Evolutionary conservation across 768 basidiomycete species (phyloP).

Genomic region (Termitomyces sp.): DNA sequence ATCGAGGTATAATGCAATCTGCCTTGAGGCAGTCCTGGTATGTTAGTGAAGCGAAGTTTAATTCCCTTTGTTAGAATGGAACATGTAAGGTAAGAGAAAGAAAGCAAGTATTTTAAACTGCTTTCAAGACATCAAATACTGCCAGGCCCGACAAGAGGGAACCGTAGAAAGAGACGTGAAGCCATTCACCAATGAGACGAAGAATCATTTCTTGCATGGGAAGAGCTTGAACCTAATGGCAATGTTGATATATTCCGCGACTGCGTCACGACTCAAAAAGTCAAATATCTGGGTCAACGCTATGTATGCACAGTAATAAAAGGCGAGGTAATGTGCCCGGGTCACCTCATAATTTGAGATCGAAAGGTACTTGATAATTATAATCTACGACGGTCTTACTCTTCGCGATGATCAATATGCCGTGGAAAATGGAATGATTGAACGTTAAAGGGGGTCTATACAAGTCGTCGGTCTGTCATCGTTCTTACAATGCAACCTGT

Average conservation of each 20-base stretch:
- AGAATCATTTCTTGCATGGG: neutral
- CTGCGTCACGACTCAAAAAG: neutral
- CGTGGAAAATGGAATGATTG: neutral
- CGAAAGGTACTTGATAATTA: neutral
- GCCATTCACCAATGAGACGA: neutral
- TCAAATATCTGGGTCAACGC: neutral
- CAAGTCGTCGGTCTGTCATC: conserved; percentile 55
- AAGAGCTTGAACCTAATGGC: too few relatives aligned
- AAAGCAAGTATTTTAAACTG: too few relatives aligned
- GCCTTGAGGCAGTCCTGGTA: too few relatives aligned
- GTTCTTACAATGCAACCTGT: conserved; percentile 91
- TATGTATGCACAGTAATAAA: neutral
- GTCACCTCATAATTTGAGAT: neutral
- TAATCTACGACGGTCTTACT: neutral
- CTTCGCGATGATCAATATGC: neutral
- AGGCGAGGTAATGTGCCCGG: neutral
- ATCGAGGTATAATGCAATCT: too few relatives aligned
- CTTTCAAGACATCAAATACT: neutral
- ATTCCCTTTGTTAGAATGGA: too few relatives aligned
- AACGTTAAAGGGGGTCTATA: conserved; percentile 23
- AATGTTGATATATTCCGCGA: neutral
- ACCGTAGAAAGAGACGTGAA: neutral
- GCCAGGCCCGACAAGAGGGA: neutral
- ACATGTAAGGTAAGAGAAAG: too few relatives aligned
- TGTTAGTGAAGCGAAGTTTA: too few relatives aligned